phyloP scores from a whole-genome alignment of 2,329 filamentous ascomycete genomes.

The Didymosphaeria variabile region DNA sequence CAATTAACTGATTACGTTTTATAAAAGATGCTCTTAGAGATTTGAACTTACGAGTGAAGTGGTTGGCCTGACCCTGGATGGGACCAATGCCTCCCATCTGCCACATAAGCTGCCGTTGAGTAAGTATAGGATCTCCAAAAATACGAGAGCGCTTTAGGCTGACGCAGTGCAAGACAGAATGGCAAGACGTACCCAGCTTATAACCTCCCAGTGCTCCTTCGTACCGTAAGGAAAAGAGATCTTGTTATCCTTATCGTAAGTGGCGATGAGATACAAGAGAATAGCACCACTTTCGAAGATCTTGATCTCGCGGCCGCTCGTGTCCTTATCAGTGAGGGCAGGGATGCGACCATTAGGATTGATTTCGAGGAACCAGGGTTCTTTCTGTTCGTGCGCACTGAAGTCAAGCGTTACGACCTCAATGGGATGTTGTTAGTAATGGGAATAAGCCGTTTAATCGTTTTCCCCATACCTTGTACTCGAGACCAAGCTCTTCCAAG shows the following conservation, averaged over 20 bases:
- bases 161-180: conserved; percentile 73
- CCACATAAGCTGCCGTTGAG: conserved; percentile 68
- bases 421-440: conserved; percentile 67
- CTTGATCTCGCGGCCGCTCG: conserved; percentile 70
- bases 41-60: conserved; percentile 23
- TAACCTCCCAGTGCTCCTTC: conserved; percentile 78
- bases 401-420: conserved; percentile 71
- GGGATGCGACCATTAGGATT: conserved; percentile 92
- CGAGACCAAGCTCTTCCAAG: conserved; percentile 68
- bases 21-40: not conserved
- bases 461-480: conserved; percentile 64
- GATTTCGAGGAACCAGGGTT: conserved; percentile 83
- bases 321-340: conserved; percentile 76
- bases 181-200: conserved; percentile 70
- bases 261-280: conserved; percentile 79
- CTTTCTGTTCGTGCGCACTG: conserved; percentile 74
- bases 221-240: conserved; percentile 76
- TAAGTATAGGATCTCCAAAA: conserved; percentile 41
- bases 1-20: conserved; percentile 34
- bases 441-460: conserved; percentile 37
- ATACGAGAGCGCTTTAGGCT: not conserved
- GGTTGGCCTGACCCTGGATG: conserved; percentile 42
- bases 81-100: conserved; percentile 35
- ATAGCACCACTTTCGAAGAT: conserved; percentile 82
- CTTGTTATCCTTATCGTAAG: conserved; percentile 80